A percentile compares a stretch with the other conserved stretches of the same genome.
Evolutionary conservation across 305 asterid species (phyloP).

Genomic region (Fraxinus dipetala): DNA sequence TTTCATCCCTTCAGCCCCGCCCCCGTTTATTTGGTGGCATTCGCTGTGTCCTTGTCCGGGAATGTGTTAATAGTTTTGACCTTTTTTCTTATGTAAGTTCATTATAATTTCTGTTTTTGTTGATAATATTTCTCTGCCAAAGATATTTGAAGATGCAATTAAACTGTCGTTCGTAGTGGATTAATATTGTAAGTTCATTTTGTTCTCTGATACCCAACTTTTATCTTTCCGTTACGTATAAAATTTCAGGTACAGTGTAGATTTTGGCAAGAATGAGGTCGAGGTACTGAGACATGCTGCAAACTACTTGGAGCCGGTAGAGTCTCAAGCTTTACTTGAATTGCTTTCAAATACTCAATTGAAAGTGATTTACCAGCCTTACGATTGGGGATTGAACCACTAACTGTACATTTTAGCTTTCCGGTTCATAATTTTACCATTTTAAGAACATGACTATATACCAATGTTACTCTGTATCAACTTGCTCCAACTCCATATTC

Average conservation of each 20-base stretch:
- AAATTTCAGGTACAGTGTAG: slow-evolving; percentile 62
- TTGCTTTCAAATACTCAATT: slow-evolving; percentile 57
- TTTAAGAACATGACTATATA: background rate
- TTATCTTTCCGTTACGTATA: background rate
- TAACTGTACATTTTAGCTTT: slow-evolving; percentile 21
- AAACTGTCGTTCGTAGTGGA: background rate
- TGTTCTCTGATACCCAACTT: background rate
- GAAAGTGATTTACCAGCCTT: slow-evolving; percentile 60
- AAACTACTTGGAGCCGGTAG: slow-evolving; percentile 54
- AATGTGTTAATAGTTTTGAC: background rate
- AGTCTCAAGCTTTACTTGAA: slow-evolving; percentile 60
- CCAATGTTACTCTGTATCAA: background rate
- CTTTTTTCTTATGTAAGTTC: background rate
- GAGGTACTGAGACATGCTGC: slow-evolving; percentile 87
- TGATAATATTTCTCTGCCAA: background rate
- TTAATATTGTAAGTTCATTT: background rate
- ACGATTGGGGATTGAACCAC: slow-evolving; percentile 80
- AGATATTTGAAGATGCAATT: background rate
- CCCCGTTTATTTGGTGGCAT: background rate
- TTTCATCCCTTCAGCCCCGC: background rate
- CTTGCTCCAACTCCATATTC: background rate
- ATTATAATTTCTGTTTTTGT: background rate
- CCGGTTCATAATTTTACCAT: background rate
- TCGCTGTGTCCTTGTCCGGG: background rate
- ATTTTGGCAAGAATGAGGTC: slow-evolving; percentile 71